These are phyloP conservation scores for Paraphysoderma sedebokerense DNA, from an alignment of 371 early-diverging fungal genomes.

Conservation along the genomic window DNA sequence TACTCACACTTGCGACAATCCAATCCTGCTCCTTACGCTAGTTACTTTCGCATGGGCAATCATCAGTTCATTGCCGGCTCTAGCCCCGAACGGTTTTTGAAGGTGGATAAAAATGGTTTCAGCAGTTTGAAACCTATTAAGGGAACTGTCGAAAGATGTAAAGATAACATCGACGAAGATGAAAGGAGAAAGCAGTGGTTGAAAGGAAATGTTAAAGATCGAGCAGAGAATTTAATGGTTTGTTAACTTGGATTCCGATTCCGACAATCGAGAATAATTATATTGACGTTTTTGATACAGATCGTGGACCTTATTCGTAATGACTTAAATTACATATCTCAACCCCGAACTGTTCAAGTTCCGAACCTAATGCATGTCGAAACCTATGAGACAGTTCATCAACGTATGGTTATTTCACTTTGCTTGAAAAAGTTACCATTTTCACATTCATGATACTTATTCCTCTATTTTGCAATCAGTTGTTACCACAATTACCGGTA, in stretches of 20 bases:
- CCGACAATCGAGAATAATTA: neutral
- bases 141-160: conserved; percentile 50
- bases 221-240: conserved; percentile 92
- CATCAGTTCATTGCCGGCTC: conserved; percentile 19
- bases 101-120: conserved; percentile 24
- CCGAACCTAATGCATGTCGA: conserved; percentile 80
- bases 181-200: conserved; percentile 23
- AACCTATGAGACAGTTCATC: conserved; percentile 79
- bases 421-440: no score
- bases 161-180: conserved; percentile 10
- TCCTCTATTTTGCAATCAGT: neutral
- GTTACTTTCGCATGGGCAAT: conserved; percentile 30
- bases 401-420: conserved; percentile 11
- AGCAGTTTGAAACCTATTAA: conserved; percentile 94
- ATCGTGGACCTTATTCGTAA: conserved; percentile 94
- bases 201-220: conserved; percentile 64
- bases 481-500: neutral
- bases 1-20: conserved; percentile 46
- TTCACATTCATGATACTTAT: neutral
- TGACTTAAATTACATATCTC: conserved; percentile 50
- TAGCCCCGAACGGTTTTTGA: conserved; percentile 77
- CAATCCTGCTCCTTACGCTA: conserved; percentile 83
- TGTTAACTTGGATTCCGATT: neutral
- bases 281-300: conserved; percentile 15
- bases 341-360: conserved; percentile 50